Base-by-base conservation (phyloP, 768 basidiomycete genomes). In the Lenzites betulinus region DNA sequence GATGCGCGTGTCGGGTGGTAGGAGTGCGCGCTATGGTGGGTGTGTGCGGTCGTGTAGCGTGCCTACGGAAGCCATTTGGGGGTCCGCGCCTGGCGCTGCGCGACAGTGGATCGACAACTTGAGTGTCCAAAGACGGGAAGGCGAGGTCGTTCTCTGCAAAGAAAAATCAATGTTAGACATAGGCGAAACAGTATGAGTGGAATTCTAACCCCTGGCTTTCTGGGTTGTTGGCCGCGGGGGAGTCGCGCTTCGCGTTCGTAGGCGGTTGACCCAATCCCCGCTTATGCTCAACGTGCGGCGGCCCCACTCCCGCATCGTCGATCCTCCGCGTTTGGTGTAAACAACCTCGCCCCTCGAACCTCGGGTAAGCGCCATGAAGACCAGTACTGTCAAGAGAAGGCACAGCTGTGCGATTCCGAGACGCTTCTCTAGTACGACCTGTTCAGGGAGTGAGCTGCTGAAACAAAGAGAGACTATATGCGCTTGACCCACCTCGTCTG, bases 351-450 rank as follows among this genome's bases (percentile, higher is more conserved):
- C 69, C n/a, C 68, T 69, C 1, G 85, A 89, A 7, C 92, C 92
- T 6, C 93, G 84, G 4, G 93, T 95, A 52, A 96, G 79, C 18
- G 88, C 85, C 74, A 96, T 90, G 71, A 97, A 94, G 13, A 94
- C 78, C 20, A 96, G 81, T 11, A 97, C 88, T 0, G 88, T 84
- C 3, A 97, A 79, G 6, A 96, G 79, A 7, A 95, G 80, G 69
- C 89, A 87, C 0, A 98, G 81, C 67, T 98, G 95, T 0, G 90
- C 90, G 22, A 97, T 85, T 2, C 94, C 89, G 0, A 97, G 82
- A 2, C 93, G 87, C 67, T 96, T 95, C 73, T 97, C 95, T 51
- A 95, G 81, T 0, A 88, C 76, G 33, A 97, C 85, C 92, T 96
- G 56, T 5, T 38, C 28, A 12, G 25, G 54, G 11, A 59, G 52